Evolutionary conservation across 805 yeast genomes (phyloP).

Genomic region (Lachancea lanzarotensis): DNA sequence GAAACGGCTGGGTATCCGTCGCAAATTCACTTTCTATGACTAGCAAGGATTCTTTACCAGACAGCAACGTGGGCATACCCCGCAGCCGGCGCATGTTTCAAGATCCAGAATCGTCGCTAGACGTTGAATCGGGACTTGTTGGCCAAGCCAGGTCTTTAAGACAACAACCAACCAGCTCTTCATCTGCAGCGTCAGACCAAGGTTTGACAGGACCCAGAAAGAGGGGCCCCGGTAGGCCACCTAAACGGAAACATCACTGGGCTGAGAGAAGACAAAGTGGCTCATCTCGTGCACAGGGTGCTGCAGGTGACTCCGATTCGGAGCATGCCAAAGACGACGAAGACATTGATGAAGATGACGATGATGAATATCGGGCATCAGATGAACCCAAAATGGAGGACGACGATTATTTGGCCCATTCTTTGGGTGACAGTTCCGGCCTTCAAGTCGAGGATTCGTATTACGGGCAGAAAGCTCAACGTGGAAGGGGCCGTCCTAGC

Average conservation of each 20-base stretch:
- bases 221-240: constrained; percentile 31
- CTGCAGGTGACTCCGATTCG: neutral
- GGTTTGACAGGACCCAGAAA: constrained; percentile 15
- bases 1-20: constrained; percentile 3
- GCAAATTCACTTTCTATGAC: constrained; percentile 8
- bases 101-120: constrained; percentile 19
- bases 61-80: constrained; percentile 24
- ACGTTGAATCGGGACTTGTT: constrained; percentile 1
- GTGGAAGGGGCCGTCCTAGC: constrained; percentile 7
- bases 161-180: neutral
- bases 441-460: constrained; percentile 1
- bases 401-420: constrained; percentile 1
- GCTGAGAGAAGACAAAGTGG: constrained; percentile 4
- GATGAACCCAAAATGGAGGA: constrained; percentile 4
- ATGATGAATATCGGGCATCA: constrained; percentile 2
- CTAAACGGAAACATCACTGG: constrained; percentile 18
- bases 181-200: constrained; percentile 1
- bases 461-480: constrained; percentile 1
- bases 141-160: neutral
- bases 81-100: constrained; percentile 29
- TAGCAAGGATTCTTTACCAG: constrained; percentile 23
- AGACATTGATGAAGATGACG: constrained; percentile 8
- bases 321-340: constrained; percentile 1
- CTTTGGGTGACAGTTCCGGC: constrained; percentile 3
- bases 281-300: constrained; percentile 2